Conservation (phyloP, 176 grass and related monocot genomes). For the sorghum (Sorghum bicolor) region Sorghum_bicolor_NCBIv3 NC_012876.2:58506501-58507000, state of each 20-base stretch:
- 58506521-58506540: slow-evolving; percentile 29
- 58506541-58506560: neutral
- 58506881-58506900: no score
- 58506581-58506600: neutral
- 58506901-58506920: slow-evolving; percentile 29
- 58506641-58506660: slow-evolving; percentile 35
- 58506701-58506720: neutral
- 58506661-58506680: slow-evolving; percentile 4
- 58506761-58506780: slow-evolving; percentile 36
- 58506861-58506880: no score
- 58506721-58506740: slow-evolving; percentile 42
- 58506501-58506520: neutral
- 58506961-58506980: slow-evolving; percentile 7
- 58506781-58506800: neutral
- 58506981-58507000: slow-evolving; percentile 23
- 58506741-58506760: slow-evolving; percentile 30
- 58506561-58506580: neutral
- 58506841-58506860: neutral
- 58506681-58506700: slow-evolving; percentile 5
- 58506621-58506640: slow-evolving; percentile 29
- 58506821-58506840: slow-evolving; percentile 30
- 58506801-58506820: neutral
- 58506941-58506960: slow-evolving; percentile 13
- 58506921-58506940: slow-evolving; percentile 15
- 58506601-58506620: slow-evolving; percentile 29